These are phyloP conservation scores for Dittrichia graveolens DNA, from an alignment of 129 eudicot species.

Conservation along the genomic window DNA sequence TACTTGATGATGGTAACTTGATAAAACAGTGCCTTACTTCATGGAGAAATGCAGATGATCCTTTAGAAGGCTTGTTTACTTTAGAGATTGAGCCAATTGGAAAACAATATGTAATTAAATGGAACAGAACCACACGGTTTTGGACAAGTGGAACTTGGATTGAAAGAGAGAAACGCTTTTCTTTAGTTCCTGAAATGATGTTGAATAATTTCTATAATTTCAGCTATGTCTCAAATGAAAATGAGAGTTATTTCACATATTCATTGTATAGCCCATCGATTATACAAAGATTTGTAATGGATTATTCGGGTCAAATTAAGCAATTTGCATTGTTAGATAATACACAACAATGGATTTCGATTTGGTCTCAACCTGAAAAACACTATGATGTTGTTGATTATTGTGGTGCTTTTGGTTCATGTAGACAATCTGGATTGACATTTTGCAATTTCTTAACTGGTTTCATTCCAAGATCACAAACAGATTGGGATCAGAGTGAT, in stretches of 20 bases:
- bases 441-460: constrained; percentile 56
- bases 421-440: constrained; percentile 38
- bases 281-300: constrained; percentile 45
- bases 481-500: constrained; percentile 49
- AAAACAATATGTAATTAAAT: constrained; percentile 35
- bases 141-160: constrained; percentile 59
- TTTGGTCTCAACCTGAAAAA: constrained; percentile 58
- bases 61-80: constrained; percentile 48
- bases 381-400: constrained; percentile 59
- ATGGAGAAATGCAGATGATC: constrained; percentile 56
- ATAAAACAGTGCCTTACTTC: constrained; percentile 43
- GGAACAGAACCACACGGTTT: constrained; percentile 42
- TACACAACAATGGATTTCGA: constrained; percentile 44
- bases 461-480: constrained; percentile 28
- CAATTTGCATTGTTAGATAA: constrained; percentile 39
- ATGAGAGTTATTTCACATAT: constrained; percentile 59
- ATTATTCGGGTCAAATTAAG: constrained; percentile 55
- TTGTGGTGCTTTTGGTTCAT: constrained; percentile 62
- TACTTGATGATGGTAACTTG: constrained; percentile 48
- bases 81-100: constrained; percentile 41
- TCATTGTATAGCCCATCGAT: constrained; percentile 31
- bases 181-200: constrained; percentile 54
- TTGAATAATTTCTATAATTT: constrained; percentile 41
- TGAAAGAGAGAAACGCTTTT: constrained; percentile 29
- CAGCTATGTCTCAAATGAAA: constrained; percentile 46